Conservation (phyloP, 2,329 filamentous ascomycete genomes). For the Nectriaceae sp. region DNA sequence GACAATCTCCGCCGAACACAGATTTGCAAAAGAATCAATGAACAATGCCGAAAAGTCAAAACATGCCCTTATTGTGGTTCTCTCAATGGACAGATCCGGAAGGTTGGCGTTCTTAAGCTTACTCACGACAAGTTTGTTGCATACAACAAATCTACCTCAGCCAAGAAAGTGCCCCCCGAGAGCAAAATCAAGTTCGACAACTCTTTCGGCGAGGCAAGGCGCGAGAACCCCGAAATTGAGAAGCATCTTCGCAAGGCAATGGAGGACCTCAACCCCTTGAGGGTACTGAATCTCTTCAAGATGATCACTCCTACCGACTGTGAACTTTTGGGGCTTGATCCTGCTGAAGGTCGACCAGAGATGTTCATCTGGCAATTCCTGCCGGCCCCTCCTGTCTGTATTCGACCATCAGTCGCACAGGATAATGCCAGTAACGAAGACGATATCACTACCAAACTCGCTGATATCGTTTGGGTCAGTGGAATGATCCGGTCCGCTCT, state of each 20-base stretch:
- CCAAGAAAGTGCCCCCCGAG: constrained; percentile 78
- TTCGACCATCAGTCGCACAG: constrained; percentile 90
- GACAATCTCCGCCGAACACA: constrained; percentile 85
- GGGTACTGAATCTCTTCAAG: constrained; percentile 89
- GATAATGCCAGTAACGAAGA: constrained; percentile 94
- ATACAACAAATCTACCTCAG: constrained; percentile 85
- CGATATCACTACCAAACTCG: constrained; percentile 94
- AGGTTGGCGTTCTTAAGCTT: constrained; percentile 89
- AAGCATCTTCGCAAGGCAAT: constrained; percentile 90
- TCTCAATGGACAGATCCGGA: constrained; percentile 89
- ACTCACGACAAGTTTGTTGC: constrained; percentile 89
- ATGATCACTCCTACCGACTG: constrained; percentile 83
- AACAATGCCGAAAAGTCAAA: constrained; percentile 86
- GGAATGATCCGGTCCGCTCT: constrained; percentile 82
- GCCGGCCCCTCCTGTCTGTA: constrained; percentile 90
- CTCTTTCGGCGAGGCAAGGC: constrained; percentile 80
- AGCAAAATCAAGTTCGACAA: constrained; percentile 84
- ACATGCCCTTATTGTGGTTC: constrained; percentile 78
- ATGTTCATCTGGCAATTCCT: constrained; percentile 98
- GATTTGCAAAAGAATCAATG: constrained; percentile 85
- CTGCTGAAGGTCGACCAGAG: constrained; percentile 83
- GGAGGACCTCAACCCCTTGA: constrained; percentile 89
- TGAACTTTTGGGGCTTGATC: constrained; percentile 86
- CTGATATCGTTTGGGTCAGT: constrained; percentile 92
- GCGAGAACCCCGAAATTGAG: constrained; percentile 78